These are phyloP conservation scores for Pseudogymnoascus sp. DNA, from an alignment of 2,329 filamentous ascomycete species.

Conservation along the genomic window DNA sequence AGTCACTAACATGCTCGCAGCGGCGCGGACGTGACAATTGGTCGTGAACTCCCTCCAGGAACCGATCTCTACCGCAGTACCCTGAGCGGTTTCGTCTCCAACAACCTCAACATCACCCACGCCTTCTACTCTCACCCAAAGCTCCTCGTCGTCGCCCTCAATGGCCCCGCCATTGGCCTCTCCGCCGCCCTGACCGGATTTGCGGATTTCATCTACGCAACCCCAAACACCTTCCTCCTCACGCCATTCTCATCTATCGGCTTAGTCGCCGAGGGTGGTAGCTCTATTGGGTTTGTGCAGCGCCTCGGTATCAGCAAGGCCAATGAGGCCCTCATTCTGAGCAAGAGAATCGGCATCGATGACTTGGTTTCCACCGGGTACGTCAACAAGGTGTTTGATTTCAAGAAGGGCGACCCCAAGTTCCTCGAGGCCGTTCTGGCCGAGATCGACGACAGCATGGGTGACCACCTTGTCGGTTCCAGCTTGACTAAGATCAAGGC, in stretches of 20 bases:
- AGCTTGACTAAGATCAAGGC: conserved; percentile 80
- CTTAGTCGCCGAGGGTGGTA: conserved; percentile 81
- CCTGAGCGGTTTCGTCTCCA: conserved; percentile 66
- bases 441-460: conserved; percentile 76
- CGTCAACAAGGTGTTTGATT: conserved; percentile 73
- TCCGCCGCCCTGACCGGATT: conserved; percentile 75
- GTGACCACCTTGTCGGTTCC: conserved; percentile 70
- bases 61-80: conserved; percentile 43
- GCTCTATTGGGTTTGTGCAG: conserved; percentile 70
- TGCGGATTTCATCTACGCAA: conserved; percentile 87
- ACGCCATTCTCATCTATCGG: conserved; percentile 89
- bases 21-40: conserved; percentile 68
- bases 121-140: conserved; percentile 92
- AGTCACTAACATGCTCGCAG: conserved; percentile 36
- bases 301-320: conserved; percentile 74
- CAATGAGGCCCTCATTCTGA: conserved; percentile 91
- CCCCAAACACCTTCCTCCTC: conserved; percentile 74
- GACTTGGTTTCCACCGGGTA: conserved; percentile 73
- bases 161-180: conserved; percentile 84
- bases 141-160: conserved; percentile 83
- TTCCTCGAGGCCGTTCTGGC: conserved; percentile 66
- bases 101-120: conserved; percentile 84
- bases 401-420: conserved; percentile 54
- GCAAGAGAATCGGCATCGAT: conserved; percentile 63
- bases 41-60: conserved; percentile 35